Percentiles rank a stretch among this genome's conserved stretches.
Conservation (phyloP, 768 basidiomycete species). For the Sistotremastrum suecicum region DNA sequence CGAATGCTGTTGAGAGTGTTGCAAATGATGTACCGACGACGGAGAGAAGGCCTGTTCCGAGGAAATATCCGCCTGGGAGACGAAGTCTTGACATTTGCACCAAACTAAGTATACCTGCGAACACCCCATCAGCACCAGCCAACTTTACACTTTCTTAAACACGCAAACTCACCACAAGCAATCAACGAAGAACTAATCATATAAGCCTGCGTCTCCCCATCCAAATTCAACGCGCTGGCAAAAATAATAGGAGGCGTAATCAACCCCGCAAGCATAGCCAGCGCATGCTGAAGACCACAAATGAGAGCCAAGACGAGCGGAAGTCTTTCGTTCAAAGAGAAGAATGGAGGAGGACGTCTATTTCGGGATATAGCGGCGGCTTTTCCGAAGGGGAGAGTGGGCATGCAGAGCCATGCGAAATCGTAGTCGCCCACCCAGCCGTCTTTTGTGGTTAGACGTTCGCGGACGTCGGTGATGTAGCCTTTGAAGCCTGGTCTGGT, state of each 20-base stretch:
- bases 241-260: constrained; percentile 80
- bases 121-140: background rate
- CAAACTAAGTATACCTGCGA: constrained; percentile 54
- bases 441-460: constrained; percentile 33
- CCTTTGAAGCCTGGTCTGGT: background rate
- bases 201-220: constrained; percentile 46
- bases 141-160: background rate
- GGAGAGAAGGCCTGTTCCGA: constrained; percentile 69
- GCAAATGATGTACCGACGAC: constrained; percentile 77
- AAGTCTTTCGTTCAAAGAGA: constrained; percentile 54
- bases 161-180: constrained; percentile 42
- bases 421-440: constrained; percentile 84
- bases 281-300: constrained; percentile 59
- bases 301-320: constrained; percentile 62
- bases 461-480: constrained; percentile 10
- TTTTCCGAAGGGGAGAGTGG: constrained; percentile 44
- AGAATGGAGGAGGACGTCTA: constrained; percentile 49
- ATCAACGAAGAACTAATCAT: constrained; percentile 75
- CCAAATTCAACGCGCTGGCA: constrained; percentile 45
- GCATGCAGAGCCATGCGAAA: constrained; percentile 57
- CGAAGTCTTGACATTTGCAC: constrained; percentile 65
- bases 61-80: constrained; percentile 47
- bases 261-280: constrained; percentile 72
- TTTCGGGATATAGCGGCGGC: constrained; percentile 13
- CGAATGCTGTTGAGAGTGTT: constrained; percentile 58